Evolutionary conservation across 441 rosid genomes (phyloP).

Genomic region (Capsella rubella): DNA sequence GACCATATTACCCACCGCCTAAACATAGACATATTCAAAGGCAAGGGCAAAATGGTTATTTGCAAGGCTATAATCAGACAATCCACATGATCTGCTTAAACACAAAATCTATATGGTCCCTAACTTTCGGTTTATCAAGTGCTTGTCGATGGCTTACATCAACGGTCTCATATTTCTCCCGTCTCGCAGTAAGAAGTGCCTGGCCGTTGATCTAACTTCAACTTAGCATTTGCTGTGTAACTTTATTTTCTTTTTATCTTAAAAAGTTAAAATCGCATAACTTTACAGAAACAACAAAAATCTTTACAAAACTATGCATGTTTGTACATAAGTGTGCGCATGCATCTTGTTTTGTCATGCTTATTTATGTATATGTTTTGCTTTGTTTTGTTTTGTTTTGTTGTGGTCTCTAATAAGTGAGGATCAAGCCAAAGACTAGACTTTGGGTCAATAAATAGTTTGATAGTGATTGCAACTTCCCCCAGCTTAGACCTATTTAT

Average conservation of each 20-base stretch:
- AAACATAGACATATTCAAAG: conserved; percentile 12
- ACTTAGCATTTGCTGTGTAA: conserved; percentile 13
- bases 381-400: conserved; percentile 41
- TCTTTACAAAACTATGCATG: conserved; percentile 28
- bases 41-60: conserved; percentile 13
- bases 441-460: conserved; percentile 35
- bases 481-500: conserved; percentile 41
- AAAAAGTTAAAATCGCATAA: background rate
- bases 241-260: background rate
- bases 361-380: conserved; percentile 43
- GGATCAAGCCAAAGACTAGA: conserved; percentile 31
- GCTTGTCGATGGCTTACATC: conserved; percentile 31
- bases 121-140: conserved; percentile 28
- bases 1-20: conserved; percentile 22
- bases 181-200: conserved; percentile 29
- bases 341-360: conserved; percentile 43
- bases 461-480: conserved; percentile 38
- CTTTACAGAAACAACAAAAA: conserved; percentile 16
- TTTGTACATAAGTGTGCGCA: conserved; percentile 33
- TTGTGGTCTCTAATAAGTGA: conserved; percentile 25
- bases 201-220: conserved; percentile 38
- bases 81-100: conserved; percentile 40
- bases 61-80: conserved; percentile 20
- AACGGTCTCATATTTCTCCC: conserved; percentile 11
- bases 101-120: conserved; percentile 45